phyloP scores from a whole-genome alignment of 805 yeast genomes.

The Spathaspora gorwiae region DNA sequence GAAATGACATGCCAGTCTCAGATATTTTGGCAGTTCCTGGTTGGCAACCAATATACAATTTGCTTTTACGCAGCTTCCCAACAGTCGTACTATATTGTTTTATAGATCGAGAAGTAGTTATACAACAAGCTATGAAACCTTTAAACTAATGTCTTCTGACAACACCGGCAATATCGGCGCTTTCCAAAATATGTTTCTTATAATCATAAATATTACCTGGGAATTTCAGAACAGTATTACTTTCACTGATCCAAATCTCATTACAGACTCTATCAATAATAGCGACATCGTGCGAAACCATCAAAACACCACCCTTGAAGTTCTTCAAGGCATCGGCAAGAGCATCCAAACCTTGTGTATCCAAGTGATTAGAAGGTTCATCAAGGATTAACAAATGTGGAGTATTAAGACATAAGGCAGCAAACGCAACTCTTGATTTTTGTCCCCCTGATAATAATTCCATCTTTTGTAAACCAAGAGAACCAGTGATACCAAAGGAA shows the following conservation, averaged over 20 bases:
- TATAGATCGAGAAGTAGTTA: too few species aligned
- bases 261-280: slow-evolving; percentile 85
- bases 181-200: slow-evolving; percentile 76
- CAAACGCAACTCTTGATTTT: slow-evolving; percentile 96
- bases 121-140: too few species aligned
- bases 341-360: slow-evolving; percentile 97
- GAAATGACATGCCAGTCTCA: too few species aligned
- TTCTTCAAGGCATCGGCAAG: slow-evolving; percentile 80
- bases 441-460: slow-evolving; percentile 93
- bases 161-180: slow-evolving; percentile 83
- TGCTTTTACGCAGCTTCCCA: too few species aligned
- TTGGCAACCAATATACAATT: too few species aligned
- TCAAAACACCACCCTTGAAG: slow-evolving; percentile 92
- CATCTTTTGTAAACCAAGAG: slow-evolving; percentile 89
- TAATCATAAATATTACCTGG: slow-evolving; percentile 82
- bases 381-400: slow-evolving; percentile 92
- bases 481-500: slow-evolving; percentile 94
- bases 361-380: slow-evolving; percentile 98
- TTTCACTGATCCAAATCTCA: slow-evolving; percentile 94
- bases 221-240: slow-evolving; percentile 72
- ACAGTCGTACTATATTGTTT: too few species aligned
- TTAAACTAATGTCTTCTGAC: slow-evolving; percentile 67
- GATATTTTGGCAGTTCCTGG: too few species aligned
- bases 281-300: slow-evolving; percentile 97
- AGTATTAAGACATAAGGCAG: slow-evolving; percentile 81